These are phyloP conservation scores for Adenanthera pavonina DNA, from an alignment of 306 rosid species.

Conservation along the genomic window DNA sequence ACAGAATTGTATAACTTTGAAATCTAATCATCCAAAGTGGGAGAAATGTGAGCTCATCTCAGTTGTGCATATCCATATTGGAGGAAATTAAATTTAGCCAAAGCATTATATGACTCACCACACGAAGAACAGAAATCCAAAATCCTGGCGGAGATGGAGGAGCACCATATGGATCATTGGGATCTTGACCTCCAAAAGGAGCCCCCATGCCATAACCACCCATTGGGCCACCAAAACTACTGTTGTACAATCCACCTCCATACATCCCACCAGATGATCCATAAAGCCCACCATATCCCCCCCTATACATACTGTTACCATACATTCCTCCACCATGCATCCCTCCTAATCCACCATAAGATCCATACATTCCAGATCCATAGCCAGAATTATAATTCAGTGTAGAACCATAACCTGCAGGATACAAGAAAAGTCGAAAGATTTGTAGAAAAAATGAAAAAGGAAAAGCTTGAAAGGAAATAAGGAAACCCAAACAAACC, in stretches of 20 bases:
- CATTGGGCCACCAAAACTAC: slow-evolving; percentile 78
- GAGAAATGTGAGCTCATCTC: slow-evolving; percentile 25
- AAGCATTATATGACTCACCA: slow-evolving; percentile 65
- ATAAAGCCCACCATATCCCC: slow-evolving; percentile 79
- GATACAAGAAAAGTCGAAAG: slow-evolving; percentile 1
- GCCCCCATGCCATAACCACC: slow-evolving; percentile 97
- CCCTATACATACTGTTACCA: slow-evolving; percentile 79
- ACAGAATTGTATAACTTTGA: slow-evolving; percentile 6
- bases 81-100: slow-evolving; percentile 23
- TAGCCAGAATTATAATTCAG: slow-evolving; percentile 65
- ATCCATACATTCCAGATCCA: slow-evolving; percentile 73
- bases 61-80: slow-evolving; percentile 16
- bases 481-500: slow-evolving; percentile 40
- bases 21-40: slow-evolving; percentile 24
- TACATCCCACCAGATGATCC: slow-evolving; percentile 93
- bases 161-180: slow-evolving; percentile 82
- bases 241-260: slow-evolving; percentile 89
- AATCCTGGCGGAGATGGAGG: slow-evolving; percentile 97
- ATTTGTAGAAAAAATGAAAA: slow-evolving; percentile 24
- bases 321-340: slow-evolving; percentile 87
- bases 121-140: slow-evolving; percentile 85
- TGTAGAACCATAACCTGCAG: slow-evolving; percentile 75
- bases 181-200: slow-evolving; percentile 92
- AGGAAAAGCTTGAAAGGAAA: slow-evolving; percentile 6
- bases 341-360: slow-evolving; percentile 69